A percentile compares a stretch with the other conserved stretches of the same genome.
phyloP scores from a whole-genome alignment of 1,284 basidiomycete genomes.

The Agaricales sp. region DNA sequence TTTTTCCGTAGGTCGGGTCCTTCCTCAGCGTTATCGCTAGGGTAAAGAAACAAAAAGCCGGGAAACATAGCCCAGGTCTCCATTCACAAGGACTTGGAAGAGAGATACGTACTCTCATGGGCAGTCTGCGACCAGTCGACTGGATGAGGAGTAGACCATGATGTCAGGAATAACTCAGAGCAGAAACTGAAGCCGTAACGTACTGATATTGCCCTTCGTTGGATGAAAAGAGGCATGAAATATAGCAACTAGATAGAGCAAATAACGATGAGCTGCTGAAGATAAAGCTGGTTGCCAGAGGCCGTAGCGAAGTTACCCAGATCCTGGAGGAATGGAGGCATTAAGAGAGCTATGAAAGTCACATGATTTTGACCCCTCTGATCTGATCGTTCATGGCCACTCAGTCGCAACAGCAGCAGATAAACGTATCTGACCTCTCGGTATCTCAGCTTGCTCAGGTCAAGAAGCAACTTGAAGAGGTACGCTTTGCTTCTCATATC shows the following conservation, averaged over 20 bases:
- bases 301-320: constrained; percentile 2
- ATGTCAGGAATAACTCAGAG: not conserved
- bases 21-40: too few species aligned
- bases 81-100: too few species aligned
- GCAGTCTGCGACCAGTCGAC: constrained; percentile 66
- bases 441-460: constrained; percentile 79
- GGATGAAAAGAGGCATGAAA: constrained; percentile 78
- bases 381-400: constrained; percentile 17
- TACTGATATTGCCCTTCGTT: constrained; percentile 54
- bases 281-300: not conserved
- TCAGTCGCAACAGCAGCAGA: constrained; percentile 63
- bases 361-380: constrained; percentile 15
- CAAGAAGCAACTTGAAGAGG: constrained; percentile 83
- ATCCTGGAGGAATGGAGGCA: constrained; percentile 3
- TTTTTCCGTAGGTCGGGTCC: too few species aligned
- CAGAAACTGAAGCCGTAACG: not conserved
- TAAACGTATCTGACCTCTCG: constrained; percentile 74
- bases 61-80: too few species aligned
- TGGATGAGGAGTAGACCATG: not conserved
- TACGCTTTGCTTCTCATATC: constrained; percentile 20
- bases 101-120: constrained; percentile 46
- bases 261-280: not conserved
- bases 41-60: too few species aligned
- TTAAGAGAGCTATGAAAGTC: not conserved
- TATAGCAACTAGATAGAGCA: constrained; percentile 47